Percentiles rank a stretch among this genome's conserved stretches.
Evolutionary conservation across 1,284 basidiomycete genomes (phyloP).

Genomic region (Apiotrichum akiyoshidainum): DNA sequence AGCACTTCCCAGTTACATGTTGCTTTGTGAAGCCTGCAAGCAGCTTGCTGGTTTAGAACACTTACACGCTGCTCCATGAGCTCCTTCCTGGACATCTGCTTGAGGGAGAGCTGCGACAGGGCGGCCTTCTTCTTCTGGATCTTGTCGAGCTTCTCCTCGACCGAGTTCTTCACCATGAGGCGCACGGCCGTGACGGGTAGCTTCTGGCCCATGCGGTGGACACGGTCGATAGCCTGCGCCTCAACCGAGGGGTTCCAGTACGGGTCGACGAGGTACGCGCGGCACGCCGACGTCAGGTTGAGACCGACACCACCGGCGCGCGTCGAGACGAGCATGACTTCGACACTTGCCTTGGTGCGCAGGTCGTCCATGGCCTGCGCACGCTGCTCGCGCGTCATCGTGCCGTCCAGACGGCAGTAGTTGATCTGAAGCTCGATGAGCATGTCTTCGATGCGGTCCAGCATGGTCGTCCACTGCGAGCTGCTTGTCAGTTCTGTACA

Average conservation of each 20-base stretch:
- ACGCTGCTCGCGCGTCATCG: slow-evolving; percentile 92
- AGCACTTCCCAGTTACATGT: slow-evolving; percentile 6
- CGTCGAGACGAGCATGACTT: slow-evolving; percentile 90
- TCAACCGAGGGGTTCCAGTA: slow-evolving; percentile 92
- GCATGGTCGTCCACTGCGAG: slow-evolving; percentile 94
- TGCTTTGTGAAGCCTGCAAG: no score
- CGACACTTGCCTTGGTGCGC: slow-evolving; percentile 75
- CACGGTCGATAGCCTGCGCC: slow-evolving; percentile 91
- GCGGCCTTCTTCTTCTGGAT: slow-evolving; percentile 94
- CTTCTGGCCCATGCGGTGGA: slow-evolving; percentile 91
- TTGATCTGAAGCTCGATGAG: slow-evolving; percentile 73
- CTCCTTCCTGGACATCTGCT: slow-evolving; percentile 76
- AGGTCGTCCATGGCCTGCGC: slow-evolving; percentile 84
- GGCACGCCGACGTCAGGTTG: slow-evolving; percentile 85
- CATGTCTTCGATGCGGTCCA: slow-evolving; percentile 91
- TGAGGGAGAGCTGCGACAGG: slow-evolving; percentile 81
- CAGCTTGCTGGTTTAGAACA: no score
- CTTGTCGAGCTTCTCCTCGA: slow-evolving; percentile 81
- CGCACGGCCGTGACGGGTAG: slow-evolving; percentile 85
- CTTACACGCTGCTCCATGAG: slow-evolving; percentile 71
- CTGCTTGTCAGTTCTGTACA: no score
- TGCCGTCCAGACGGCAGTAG: slow-evolving; percentile 89
- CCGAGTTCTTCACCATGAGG: slow-evolving; percentile 86
- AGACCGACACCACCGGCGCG: slow-evolving; percentile 96
- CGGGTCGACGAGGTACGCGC: slow-evolving; percentile 92